These are phyloP conservation scores for Candida neerlandica DNA, from an alignment of 1,139 yeast genomes.

Conservation along the genomic window DNA sequence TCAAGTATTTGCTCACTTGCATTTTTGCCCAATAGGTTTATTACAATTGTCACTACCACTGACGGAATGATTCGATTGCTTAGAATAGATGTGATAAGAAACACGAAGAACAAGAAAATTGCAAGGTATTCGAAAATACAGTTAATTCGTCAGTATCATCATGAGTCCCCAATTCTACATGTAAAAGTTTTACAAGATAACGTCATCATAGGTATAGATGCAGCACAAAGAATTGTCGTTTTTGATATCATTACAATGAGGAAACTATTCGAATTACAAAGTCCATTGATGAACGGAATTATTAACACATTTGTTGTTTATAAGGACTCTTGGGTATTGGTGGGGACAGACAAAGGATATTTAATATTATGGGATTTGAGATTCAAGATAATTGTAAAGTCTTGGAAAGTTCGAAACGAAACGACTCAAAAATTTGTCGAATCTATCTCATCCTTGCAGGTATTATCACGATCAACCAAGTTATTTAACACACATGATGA, in stretches of 20 bases:
- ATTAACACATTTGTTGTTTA: constrained; percentile 59
- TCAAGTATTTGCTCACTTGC: constrained; percentile 49
- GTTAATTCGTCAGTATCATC: constrained; percentile 44
- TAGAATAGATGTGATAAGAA: constrained; percentile 51
- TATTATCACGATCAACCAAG: constrained; percentile 6
- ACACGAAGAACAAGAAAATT: constrained; percentile 39
- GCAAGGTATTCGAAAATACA: constrained; percentile 37
- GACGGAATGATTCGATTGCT: constrained; percentile 66
- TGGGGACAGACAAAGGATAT: constrained; percentile 77
- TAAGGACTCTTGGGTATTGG: constrained; percentile 57
- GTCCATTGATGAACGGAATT: constrained; percentile 66
- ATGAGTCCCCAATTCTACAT: not conserved
- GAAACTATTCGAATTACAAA: constrained; percentile 43
- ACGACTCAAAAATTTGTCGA: constrained; percentile 13
- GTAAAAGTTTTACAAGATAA: constrained; percentile 31
- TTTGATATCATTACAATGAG: constrained; percentile 66
- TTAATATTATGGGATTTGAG: constrained; percentile 82
- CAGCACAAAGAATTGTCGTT: constrained; percentile 53
- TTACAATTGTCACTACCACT: constrained; percentile 66
- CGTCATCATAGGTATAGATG: constrained; percentile 54
- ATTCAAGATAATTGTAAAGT: constrained; percentile 59
- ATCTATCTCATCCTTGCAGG: constrained; percentile 15
- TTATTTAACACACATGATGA: constrained; percentile 8
- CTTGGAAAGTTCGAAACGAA: constrained; percentile 48
- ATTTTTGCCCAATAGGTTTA: constrained; percentile 63